Percentiles rank a stretch among this genome's conserved stretches.
Evolutionary conservation across 1,284 basidiomycete species (phyloP).

Genomic region (Thecaphora frezii): DNA sequence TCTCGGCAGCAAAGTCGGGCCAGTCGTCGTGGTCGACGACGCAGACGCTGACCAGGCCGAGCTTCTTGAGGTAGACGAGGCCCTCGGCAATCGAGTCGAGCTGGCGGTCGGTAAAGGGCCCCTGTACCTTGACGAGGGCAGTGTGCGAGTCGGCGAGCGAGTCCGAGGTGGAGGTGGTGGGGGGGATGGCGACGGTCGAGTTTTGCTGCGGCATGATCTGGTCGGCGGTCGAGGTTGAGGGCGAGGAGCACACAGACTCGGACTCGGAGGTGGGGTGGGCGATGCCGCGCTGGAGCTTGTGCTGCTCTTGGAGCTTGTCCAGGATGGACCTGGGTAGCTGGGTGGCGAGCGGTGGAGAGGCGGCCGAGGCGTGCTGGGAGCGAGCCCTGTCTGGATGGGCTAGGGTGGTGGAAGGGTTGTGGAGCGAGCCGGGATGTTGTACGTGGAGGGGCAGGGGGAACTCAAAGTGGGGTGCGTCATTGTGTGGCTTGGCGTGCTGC

Average conservation of each 20-base stretch:
- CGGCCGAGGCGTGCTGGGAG: slow-evolving; percentile 12
- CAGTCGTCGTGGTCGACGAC: slow-evolving; percentile 87
- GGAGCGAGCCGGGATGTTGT: slow-evolving; percentile 18
- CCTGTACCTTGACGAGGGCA: slow-evolving; percentile 94
- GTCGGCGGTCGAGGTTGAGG: slow-evolving; percentile 29
- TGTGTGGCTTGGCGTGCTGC: slow-evolving; percentile 8
- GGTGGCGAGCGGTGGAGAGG: neutral
- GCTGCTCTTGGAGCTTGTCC: slow-evolving; percentile 21
- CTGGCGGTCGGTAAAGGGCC: slow-evolving; percentile 92
- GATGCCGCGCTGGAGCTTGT: slow-evolving; percentile 42
- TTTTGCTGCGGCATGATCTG: slow-evolving; percentile 57
- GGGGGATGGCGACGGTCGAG: slow-evolving; percentile 41
- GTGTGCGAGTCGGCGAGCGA: slow-evolving; percentile 64
- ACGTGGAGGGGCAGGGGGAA: slow-evolving; percentile 35
- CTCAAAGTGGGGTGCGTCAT: slow-evolving; percentile 13
- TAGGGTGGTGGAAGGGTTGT: slow-evolving; percentile 35
- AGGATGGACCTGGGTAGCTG: slow-evolving; percentile 25
- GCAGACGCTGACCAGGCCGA: slow-evolving; percentile 91
- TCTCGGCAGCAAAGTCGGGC: slow-evolving; percentile 58
- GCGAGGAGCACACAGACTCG: too few relatives aligned
- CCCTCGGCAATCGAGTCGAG: slow-evolving; percentile 90
- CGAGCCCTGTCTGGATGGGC: slow-evolving; percentile 25
- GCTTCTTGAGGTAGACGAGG: slow-evolving; percentile 89
- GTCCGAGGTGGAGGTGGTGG: slow-evolving; percentile 23
- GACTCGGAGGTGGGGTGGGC: too few relatives aligned